These are phyloP conservation scores for Thalassiosira hispida DNA, from an alignment of 352 stramenopile species.

Conservation along the genomic window DNA sequence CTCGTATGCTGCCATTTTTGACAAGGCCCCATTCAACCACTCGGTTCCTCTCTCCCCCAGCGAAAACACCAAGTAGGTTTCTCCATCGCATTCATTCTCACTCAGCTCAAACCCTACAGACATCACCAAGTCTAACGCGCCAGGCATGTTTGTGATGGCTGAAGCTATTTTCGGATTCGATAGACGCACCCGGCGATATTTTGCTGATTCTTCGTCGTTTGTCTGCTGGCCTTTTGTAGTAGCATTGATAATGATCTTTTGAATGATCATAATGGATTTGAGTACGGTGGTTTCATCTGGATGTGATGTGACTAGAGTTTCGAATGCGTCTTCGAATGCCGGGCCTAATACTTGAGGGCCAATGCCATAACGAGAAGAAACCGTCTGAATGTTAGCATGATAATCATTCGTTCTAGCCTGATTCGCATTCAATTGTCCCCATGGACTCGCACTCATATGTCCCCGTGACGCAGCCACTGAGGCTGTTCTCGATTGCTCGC, in stretches of 20 bases:
- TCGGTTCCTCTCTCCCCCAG: constrained; percentile 33
- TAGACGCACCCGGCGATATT: constrained; percentile 73
- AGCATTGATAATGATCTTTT: constrained; percentile 75
- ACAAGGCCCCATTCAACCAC: constrained; percentile 58
- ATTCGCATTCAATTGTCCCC: no score
- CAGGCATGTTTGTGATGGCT: constrained; percentile 64
- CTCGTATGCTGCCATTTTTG: constrained; percentile 65
- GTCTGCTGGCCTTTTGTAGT: constrained; percentile 71
- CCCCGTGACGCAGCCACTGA: constrained; percentile 60
- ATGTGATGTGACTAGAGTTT: constrained; percentile 52
- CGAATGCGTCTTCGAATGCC: constrained; percentile 71
- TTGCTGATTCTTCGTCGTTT: constrained; percentile 48
- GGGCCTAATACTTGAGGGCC: constrained; percentile 8
- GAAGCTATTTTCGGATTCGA: constrained; percentile 79
- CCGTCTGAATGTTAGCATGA: no score
- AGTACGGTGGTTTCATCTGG: constrained; percentile 28
- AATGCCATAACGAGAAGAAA: no score
- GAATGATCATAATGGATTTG: constrained; percentile 56
- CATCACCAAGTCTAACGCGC: constrained; percentile 77
- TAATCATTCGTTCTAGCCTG: no score
- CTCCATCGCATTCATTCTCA: constrained; percentile 64
- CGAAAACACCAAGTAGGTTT: constrained; percentile 73
- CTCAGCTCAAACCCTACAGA: constrained; percentile 63
- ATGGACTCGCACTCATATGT: constrained; percentile 52
- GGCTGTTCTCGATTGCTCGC: constrained; percentile 69